phyloP scores from a whole-genome alignment of 768 basidiomycete genomes.

The Trametes gibbosa region DNA sequence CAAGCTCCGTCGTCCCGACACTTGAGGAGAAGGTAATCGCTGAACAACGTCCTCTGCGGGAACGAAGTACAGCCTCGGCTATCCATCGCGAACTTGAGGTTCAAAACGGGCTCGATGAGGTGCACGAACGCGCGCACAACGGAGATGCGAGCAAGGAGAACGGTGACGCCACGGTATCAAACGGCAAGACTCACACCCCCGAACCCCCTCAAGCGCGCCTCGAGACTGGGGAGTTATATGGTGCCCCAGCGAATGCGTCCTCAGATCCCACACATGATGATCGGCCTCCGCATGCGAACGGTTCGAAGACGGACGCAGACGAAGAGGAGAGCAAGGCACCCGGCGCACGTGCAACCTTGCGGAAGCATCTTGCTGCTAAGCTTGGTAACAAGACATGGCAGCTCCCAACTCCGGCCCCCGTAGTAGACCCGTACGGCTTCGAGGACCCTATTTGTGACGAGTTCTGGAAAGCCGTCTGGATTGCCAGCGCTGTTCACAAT shows the following conservation, averaged over 20 bases:
- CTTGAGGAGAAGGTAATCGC: conserved; percentile 63
- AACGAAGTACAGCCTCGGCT: conserved; percentile 29
- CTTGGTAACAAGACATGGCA: conserved; percentile 55
- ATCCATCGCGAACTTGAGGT: conserved; percentile 32
- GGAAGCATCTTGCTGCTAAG: conserved; percentile 54
- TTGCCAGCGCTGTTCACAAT: conserved; percentile 83
- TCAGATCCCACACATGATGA: conserved; percentile 41
- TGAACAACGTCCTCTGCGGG: conserved; percentile 35
- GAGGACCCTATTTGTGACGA: conserved; percentile 84
- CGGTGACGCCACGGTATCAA: conserved; percentile 7
- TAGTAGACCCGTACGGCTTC: conserved; percentile 73
- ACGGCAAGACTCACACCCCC: background rate
- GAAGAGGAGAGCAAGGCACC: conserved; percentile 54
- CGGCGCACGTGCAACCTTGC: conserved; percentile 46
- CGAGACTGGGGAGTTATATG: conserved; percentile 45
- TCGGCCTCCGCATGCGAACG: conserved; percentile 46
- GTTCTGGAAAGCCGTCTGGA: conserved; percentile 93
- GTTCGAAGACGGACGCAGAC: conserved; percentile 41
- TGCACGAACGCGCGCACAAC: background rate
- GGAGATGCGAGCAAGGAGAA: background rate
- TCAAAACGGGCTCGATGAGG: background rate
- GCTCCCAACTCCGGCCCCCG: conserved; percentile 64
- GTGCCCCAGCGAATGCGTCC: conserved; percentile 54
- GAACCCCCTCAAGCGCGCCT: conserved; percentile 34
- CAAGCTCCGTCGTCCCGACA: conserved; percentile 62